Evolutionary conservation across 2,329 filamentous ascomycete species (phyloP).

Genomic region (Diatrype stigma): DNA sequence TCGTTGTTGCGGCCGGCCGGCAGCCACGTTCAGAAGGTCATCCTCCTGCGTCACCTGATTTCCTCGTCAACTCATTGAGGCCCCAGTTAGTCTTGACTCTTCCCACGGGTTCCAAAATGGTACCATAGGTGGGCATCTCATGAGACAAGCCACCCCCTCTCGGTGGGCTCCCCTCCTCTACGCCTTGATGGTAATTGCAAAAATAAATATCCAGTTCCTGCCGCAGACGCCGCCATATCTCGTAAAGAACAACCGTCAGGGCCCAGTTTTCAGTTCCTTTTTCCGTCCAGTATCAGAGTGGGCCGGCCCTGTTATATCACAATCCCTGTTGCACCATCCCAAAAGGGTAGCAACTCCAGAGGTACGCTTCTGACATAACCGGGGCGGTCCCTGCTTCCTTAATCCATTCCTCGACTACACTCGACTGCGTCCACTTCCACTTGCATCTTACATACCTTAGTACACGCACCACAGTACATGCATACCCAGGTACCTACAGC

Average conservation of each 20-base stretch:
- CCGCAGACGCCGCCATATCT: background rate
- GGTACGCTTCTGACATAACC: conserved; percentile 18
- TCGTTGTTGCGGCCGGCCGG: background rate
- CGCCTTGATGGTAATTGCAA: conserved; percentile 10
- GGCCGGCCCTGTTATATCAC: conserved; percentile 26
- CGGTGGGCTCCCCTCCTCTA: conserved; percentile 13
- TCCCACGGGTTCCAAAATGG: conserved; percentile 9
- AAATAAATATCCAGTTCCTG: background rate
- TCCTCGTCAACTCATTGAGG: conserved; percentile 2
- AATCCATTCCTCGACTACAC: conserved; percentile 25
- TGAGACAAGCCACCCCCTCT: conserved; percentile 37
- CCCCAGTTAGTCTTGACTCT: conserved; percentile 1
- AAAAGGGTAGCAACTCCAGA: conserved; percentile 25
- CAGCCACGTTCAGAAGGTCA: background rate
- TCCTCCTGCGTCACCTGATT: conserved; percentile 10
- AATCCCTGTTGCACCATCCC: conserved; percentile 25
- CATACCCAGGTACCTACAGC: conserved; percentile 9
- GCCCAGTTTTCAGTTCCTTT: conserved; percentile 14
- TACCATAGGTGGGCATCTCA: conserved; percentile 22
- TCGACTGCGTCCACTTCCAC: no score
- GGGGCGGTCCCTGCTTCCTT: conserved; percentile 27
- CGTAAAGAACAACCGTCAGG: background rate
- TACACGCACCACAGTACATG: no score
- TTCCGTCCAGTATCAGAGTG: conserved; percentile 26
- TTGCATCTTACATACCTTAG: conserved; percentile 9